A percentile compares a stretch with the other conserved stretches of the same genome.
These are phyloP conservation scores for Arachnomyces sp. DNA, from an alignment of 2,329 filamentous ascomycete genomes.

Conservation along the genomic window DNA sequence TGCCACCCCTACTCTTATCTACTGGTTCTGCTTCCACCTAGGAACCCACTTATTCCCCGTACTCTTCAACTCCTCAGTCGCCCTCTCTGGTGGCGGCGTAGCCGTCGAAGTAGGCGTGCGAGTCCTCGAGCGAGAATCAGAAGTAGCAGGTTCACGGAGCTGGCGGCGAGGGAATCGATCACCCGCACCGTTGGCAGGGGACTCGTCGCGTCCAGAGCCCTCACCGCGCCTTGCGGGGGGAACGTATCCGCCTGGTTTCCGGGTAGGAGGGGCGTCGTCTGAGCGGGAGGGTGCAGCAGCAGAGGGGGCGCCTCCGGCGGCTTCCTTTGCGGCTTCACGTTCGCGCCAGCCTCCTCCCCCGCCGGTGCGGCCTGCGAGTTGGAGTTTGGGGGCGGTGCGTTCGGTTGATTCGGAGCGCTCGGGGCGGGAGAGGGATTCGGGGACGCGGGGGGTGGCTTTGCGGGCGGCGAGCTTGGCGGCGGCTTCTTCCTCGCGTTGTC, in stretches of 20 bases:
- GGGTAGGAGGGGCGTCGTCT: slow-evolving; percentile 3
- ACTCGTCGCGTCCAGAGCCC: slow-evolving; percentile 7
- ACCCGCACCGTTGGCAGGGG: slow-evolving; percentile 9
- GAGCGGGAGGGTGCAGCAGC: slow-evolving; percentile 3
- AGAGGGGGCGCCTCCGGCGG: slow-evolving; percentile 14
- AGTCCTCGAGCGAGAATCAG: slow-evolving; percentile 7
- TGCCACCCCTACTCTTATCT: no score
- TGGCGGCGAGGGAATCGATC: background rate
- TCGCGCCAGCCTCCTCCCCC: slow-evolving; percentile 48
- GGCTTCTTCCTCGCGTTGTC: slow-evolving; percentile 79
- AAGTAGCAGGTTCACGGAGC: slow-evolving; percentile 5
- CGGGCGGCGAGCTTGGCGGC: slow-evolving; percentile 63
- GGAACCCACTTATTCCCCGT: no score
- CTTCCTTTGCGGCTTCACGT: slow-evolving; percentile 45
- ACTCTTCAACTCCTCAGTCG: no score
- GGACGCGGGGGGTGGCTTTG: slow-evolving; percentile 43
- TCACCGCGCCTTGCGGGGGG: slow-evolving; percentile 9
- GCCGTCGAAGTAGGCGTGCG: slow-evolving; percentile 6
- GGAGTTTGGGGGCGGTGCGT: slow-evolving; percentile 46
- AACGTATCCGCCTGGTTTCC: slow-evolving; percentile 9
- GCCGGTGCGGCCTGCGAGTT: slow-evolving; percentile 43
- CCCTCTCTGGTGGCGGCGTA: slow-evolving; percentile 7
- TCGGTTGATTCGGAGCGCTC: slow-evolving; percentile 45
- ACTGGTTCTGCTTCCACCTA: no score
- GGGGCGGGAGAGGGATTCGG: slow-evolving; percentile 28